These are phyloP conservation scores for Backusella circina DNA, from an alignment of 192 early-diverging fungal species.

Conservation along the genomic window DNA sequence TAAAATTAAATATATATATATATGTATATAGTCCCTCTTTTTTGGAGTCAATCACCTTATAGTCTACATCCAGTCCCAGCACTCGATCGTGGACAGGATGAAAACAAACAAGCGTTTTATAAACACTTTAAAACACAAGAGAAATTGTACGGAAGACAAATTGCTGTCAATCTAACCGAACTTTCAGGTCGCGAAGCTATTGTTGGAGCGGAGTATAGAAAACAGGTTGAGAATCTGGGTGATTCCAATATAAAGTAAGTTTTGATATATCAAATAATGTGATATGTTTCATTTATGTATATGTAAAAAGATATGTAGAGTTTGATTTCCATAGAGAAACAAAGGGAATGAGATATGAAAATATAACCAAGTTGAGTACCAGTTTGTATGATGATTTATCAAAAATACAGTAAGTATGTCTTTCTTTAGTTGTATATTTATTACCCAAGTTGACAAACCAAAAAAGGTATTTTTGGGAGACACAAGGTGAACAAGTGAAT, in stretches of 20 bases:
- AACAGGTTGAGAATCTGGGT: slow-evolving; percentile 43
- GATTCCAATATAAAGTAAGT: slow-evolving; percentile 47
- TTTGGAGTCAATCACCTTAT: slow-evolving; percentile 72
- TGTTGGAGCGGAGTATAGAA: slow-evolving; percentile 59
- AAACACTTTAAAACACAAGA: slow-evolving; percentile 55
- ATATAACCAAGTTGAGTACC: slow-evolving; percentile 71
- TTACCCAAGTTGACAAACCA: background rate
- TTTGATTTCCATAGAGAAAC: slow-evolving; percentile 96
- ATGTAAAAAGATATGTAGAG: slow-evolving; percentile 62
- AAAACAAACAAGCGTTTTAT: slow-evolving; percentile 52
- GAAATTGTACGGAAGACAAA: slow-evolving; percentile 48
- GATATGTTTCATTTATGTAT: background rate
- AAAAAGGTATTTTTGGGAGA: slow-evolving; percentile 22
- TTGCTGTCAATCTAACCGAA: slow-evolving; percentile 66
- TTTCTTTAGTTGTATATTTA: background rate
- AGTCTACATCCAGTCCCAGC: slow-evolving; percentile 64
- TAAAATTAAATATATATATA: background rate
- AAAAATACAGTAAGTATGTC: slow-evolving; percentile 50
- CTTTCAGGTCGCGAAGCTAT: slow-evolving; percentile 61
- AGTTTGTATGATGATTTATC: slow-evolving; percentile 65
- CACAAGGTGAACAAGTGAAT: slow-evolving; percentile 2
- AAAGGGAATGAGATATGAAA: slow-evolving; percentile 88
- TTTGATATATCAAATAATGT: background rate
- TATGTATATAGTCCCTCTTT: slow-evolving; percentile 50
- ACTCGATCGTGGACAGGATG: slow-evolving; percentile 46